Evolutionary conservation across 140 eudicot genomes (phyloP), one percentile per base, ranked within the genome.

Genomic region (Erigeron philadelphicus): DNA sequence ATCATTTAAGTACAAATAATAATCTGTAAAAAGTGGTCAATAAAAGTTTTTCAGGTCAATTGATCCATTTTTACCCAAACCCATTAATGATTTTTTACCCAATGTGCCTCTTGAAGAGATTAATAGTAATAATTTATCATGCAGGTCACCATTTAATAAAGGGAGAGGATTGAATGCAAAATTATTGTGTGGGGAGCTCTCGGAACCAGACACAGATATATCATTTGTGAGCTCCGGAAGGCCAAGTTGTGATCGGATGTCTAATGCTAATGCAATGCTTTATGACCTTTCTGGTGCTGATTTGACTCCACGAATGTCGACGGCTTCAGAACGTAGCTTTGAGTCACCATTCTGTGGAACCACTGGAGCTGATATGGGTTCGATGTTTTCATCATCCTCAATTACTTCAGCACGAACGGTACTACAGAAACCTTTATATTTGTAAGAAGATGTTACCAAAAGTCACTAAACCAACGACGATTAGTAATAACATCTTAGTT

Each of bases 161-260:
- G 81, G 78, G 68, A 75, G 84, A 71, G 81, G 74, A 62, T 71
- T 74, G 68, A 79, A 79, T 54, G 58, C 82, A 11, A 78, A 78
- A 35, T 66, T 63, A 68, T 78, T 77, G 52, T 68, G 67, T 38
- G 81, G 81, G 64, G 88, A 84, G 60, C 80, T 78, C 67, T 78
- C 78, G 0, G 73, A 66, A 21, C 31, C 80, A 6, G 84, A 77
- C 6, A 56, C 76, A 3, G 86, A 84, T 62, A n/a, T 84, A 57
- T 81, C 88, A 18, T 84, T 81, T n/a, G 63, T 78, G n/a, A 81
- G 84, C 68, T 48, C 79, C 0, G 84, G 74, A 35, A 71, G 86
- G 78, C 79, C 85, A 69, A 84, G 86, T 79, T 53, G 67, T 18
- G 81, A 81, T 43, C 75, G 70, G 61, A 80, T 84, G 85, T 78